Percentiles rank a stretch among this genome's conserved stretches.
Evolutionary conservation across 257 asterid species (phyloP).

Genomic region (Scutellaria baicalensis): DNA sequence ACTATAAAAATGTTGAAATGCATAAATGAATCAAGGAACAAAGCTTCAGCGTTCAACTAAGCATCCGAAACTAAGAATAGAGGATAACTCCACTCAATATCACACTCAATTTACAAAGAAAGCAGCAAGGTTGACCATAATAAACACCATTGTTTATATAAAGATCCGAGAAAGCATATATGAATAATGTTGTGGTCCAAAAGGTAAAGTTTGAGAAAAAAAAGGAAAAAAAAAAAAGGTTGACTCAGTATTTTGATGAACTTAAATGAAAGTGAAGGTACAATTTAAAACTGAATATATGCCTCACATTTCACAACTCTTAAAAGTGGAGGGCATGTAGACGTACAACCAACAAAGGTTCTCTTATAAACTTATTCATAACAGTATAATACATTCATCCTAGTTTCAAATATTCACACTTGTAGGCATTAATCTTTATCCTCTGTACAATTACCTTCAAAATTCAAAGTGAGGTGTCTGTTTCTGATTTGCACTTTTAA

Average conservation of each 20-base stretch:
- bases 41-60: background rate
- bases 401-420: background rate
- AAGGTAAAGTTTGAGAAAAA: background rate
- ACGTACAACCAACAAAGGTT: background rate
- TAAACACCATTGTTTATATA: background rate
- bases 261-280: background rate
- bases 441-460: background rate
- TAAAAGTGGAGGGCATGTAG: background rate
- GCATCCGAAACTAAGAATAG: background rate
- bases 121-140: background rate
- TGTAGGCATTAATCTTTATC: background rate
- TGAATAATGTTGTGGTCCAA: background rate
- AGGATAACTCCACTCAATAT: background rate
- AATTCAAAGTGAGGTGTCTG: background rate
- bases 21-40: constrained; percentile 4
- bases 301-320: background rate
- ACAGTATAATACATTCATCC: background rate
- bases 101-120: background rate
- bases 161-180: background rate
- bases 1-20: background rate
- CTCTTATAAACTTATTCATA: background rate
- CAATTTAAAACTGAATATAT: background rate
- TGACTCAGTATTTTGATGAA: background rate
- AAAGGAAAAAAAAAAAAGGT: background rate
- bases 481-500: background rate